These are phyloP conservation scores for Trichoderma brevicompactum DNA, from an alignment of 2,329 filamentous ascomycete species.

Conservation along the genomic window DNA sequence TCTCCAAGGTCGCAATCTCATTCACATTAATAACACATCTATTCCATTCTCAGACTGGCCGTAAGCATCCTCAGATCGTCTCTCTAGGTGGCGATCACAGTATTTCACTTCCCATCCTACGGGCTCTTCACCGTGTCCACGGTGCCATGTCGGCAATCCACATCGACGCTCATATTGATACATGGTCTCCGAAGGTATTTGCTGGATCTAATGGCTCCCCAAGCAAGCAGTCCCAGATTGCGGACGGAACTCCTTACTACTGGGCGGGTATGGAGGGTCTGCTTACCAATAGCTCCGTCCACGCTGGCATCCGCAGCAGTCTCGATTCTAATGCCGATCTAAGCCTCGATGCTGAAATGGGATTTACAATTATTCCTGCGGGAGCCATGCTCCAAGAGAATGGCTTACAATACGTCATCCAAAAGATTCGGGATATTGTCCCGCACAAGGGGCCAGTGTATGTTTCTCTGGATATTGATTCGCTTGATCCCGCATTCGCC, in stretches of 20 bases:
- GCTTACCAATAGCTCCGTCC: constrained; percentile 73
- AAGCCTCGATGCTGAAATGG: constrained; percentile 77
- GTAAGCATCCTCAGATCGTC: constrained; percentile 58
- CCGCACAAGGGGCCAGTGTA: constrained; percentile 71
- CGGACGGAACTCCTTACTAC: constrained; percentile 92
- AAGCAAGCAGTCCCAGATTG: constrained; percentile 60
- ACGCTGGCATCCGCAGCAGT: constrained; percentile 81
- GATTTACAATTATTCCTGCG: constrained; percentile 66
- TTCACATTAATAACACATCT: too few relatives aligned
- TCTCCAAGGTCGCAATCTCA: too few relatives aligned
- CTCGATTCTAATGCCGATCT: constrained; percentile 74
- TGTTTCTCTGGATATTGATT: constrained; percentile 80
- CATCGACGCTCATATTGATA: constrained; percentile 68
- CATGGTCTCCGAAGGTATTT: constrained; percentile 81
- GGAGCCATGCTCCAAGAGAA: too few relatives aligned
- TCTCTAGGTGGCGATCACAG: constrained; percentile 77
- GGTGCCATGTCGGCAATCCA: too few relatives aligned
- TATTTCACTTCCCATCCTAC: constrained; percentile 69
- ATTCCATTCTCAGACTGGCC: too few relatives aligned
- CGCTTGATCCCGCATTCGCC: constrained; percentile 69
- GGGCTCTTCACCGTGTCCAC: constrained; percentile 47
- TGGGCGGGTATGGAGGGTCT: constrained; percentile 80
- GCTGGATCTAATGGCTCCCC: constrained; percentile 55
- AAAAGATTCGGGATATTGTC: too few relatives aligned
- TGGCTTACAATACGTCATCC: too few relatives aligned